Evolutionary conservation across 768 basidiomycete genomes (phyloP), one percentile per base, ranked within the genome.

Genomic region (Tylopilus plumbeoviolaceoides): DNA sequence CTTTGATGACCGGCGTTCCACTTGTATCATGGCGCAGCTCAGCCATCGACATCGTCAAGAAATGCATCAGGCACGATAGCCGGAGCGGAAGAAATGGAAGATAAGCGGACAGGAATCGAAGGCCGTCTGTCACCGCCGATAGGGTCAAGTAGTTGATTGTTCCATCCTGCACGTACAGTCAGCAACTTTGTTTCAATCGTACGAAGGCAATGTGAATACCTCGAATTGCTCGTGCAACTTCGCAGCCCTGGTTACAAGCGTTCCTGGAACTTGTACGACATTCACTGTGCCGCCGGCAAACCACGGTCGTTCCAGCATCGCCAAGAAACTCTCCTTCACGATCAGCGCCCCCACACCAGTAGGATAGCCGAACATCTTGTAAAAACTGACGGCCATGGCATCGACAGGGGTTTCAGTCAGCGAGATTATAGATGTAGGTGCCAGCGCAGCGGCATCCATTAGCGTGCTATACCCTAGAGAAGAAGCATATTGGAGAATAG

Each of bases 311-410:
- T 81, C 74, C 38, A 89, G 72, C 44, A 72, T 71, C 6, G 67
- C 67, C 47, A 90, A 68, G 59, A 90, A 89, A 9, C 79, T 78
- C 61, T 84, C 83, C 65, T 83, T 87, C 41, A 87, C 84, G 27
- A 93, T 67, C 5, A 93, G 74, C 12, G 89, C 89, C 33, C 91
- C 90, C 40, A 91, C 81, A 8, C 90, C 90, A 0, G 89, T 91
- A 11, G 90, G 90, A 59, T 84, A 92, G 31, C 90, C 90, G 57
- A 91, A 89, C 86, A 92, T 91, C 60, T 93, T 93, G 71, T 93
- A 93, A 61, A 92, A 91, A 41, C 86, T 89, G 48, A 93, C 63
- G 0, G 84, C 89, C 78, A 91, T 83, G 1, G 89, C 90, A 66
- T 93, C 91, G 11, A 90, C 84, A 5, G 84, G 80, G 28, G 75